Conservation (phyloP, 2,329 filamentous ascomycete genomes). For the Thielaviopsis musarum region DNA sequence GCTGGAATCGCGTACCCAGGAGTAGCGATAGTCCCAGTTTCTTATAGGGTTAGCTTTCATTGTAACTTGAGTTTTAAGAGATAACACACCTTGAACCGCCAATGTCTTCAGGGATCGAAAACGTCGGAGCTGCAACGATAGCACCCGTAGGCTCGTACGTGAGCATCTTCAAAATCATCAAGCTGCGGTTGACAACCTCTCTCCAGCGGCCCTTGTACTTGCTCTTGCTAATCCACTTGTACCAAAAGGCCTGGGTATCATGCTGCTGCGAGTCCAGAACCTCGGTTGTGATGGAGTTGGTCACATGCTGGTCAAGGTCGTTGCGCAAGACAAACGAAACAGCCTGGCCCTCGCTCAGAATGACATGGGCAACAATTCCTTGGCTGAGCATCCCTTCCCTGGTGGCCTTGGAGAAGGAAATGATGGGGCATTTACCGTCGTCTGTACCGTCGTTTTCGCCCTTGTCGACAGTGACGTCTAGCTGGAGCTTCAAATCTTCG, state of each 20-base stretch:
- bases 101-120: conserved; percentile 59
- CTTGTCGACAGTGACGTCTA: conserved; percentile 50
- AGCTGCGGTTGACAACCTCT: conserved; percentile 52
- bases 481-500: conserved; percentile 40
- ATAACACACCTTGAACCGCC: conserved; percentile 36
- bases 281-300: conserved; percentile 37
- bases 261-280: conserved; percentile 47
- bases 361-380: conserved; percentile 43
- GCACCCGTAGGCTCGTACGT: conserved; percentile 66
- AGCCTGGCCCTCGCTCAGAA: conserved; percentile 47
- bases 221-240: conserved; percentile 53
- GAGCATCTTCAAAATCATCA: conserved; percentile 60
- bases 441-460: conserved; percentile 28
- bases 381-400: conserved; percentile 38
- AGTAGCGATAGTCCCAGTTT: conserved; percentile 61
- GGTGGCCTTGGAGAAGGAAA: conserved; percentile 38
- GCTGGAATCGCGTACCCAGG: conserved; percentile 61
- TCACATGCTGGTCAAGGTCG: conserved; percentile 39
- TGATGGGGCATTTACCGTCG: conserved; percentile 28
- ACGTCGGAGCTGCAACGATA: conserved; percentile 60
- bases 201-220: conserved; percentile 57
- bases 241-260: conserved; percentile 56
- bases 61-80: background rate
- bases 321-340: conserved; percentile 54
- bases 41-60: conserved; percentile 18